A percentile compares a stretch with the other conserved stretches of the same genome.
Conservation (phyloP, 2,329 filamentous ascomycete genomes). For the Trichoderma breve region DNA sequence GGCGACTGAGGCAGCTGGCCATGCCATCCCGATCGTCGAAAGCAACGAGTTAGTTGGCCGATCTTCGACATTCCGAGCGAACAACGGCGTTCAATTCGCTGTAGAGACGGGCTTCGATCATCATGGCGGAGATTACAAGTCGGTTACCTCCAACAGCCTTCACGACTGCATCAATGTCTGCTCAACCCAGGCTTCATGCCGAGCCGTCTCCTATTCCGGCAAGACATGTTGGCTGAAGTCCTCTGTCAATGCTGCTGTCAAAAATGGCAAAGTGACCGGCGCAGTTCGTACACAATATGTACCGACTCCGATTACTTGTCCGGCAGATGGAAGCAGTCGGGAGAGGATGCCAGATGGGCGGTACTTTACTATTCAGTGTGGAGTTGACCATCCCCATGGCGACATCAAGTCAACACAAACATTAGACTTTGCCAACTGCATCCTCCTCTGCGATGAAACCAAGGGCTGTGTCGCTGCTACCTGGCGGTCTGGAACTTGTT, state of each 20-base stretch:
- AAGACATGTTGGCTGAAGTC: constrained; percentile 6
- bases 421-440: neutral
- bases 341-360: neutral
- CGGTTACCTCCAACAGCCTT: neutral
- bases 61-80: neutral
- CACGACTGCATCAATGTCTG: constrained; percentile 6
- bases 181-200: neutral
- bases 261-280: neutral
- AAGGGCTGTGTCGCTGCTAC: neutral
- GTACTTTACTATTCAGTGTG: neutral
- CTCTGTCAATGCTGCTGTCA: neutral
- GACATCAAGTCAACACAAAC: neutral
- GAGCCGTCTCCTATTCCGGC: neutral
- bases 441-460: neutral
- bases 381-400: neutral
- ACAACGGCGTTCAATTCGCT: neutral
- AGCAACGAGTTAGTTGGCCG: neutral
- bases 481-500: neutral
- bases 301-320: neutral
- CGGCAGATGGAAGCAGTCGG: neutral
- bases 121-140: neutral
- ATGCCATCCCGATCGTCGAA: neutral
- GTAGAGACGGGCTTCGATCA: neutral
- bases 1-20: neutral
- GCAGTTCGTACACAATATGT: neutral